Evolutionary conservation across 768 basidiomycete genomes (phyloP).

Genomic region (Boletellus ananas): DNA sequence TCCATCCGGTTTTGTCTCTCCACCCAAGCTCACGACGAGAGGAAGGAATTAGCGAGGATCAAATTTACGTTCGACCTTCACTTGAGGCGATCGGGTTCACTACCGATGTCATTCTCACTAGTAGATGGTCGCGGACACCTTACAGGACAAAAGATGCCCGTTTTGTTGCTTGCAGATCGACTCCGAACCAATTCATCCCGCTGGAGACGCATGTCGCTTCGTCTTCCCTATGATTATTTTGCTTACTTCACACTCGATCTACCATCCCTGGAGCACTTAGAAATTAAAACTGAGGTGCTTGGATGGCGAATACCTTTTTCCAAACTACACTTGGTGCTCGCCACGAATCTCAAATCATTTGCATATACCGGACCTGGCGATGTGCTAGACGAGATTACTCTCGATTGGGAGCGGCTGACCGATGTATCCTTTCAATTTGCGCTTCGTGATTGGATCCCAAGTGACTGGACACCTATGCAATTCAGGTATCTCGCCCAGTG

Average conservation of each 20-base stretch:
- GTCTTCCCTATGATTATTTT: conserved; percentile 7
- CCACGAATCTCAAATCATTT: conserved; percentile 17
- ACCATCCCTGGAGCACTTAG: conserved; percentile 8
- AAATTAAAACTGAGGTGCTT: background rate
- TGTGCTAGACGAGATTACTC: background rate
- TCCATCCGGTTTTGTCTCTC: conserved; percentile 14
- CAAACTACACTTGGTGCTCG: conserved; percentile 4
- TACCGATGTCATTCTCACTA: conserved; percentile 18
- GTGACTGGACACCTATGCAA: too few relatives aligned
- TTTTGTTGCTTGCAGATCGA: conserved; percentile 17
- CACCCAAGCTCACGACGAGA: background rate
- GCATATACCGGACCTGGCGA: conserved; percentile 3
- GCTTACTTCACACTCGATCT: conserved; percentile 14
- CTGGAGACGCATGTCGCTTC: conserved; percentile 14
- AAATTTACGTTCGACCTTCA: conserved; percentile 3
- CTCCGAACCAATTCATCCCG: conserved; percentile 15
- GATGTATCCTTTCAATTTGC: conserved; percentile 13
- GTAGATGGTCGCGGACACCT: conserved; percentile 15
- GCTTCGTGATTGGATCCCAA: too few relatives aligned
- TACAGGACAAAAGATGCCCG: background rate
- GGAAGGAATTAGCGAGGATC: conserved; percentile 3
- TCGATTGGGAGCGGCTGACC: conserved; percentile 11
- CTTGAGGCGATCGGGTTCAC: conserved; percentile 9
- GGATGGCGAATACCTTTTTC: background rate
- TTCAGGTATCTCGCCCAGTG: conserved; percentile 8